Evolutionary conservation across 768 basidiomycete species (phyloP).

Genomic region (Chalciporus chontae): DNA sequence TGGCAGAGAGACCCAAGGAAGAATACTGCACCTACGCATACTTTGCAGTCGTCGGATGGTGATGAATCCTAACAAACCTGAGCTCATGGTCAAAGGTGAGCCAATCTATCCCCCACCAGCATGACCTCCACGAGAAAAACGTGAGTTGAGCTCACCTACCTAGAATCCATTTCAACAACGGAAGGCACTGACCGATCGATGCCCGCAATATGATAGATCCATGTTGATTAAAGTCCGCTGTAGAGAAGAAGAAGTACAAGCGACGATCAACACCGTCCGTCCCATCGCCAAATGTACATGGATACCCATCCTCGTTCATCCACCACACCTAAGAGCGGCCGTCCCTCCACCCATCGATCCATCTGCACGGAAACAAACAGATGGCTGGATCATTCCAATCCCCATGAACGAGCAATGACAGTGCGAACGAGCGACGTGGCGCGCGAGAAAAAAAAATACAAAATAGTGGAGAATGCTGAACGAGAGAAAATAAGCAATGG

Average conservation of each 20-base stretch:
- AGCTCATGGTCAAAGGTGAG: no score
- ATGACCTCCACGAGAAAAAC: background rate
- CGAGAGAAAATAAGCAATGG: constrained; percentile 26
- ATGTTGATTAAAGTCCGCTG: constrained; percentile 15
- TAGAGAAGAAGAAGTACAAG: constrained; percentile 19
- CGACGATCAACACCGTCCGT: constrained; percentile 15
- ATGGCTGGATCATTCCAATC: background rate
- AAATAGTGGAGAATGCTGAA: constrained; percentile 13
- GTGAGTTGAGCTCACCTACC: background rate
- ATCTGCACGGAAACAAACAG: background rate
- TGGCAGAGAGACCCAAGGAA: no score
- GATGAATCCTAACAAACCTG: background rate
- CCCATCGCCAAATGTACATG: constrained; percentile 1
- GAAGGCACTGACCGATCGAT: background rate
- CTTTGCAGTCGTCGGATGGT: background rate
- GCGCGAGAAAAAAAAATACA: constrained; percentile 9
- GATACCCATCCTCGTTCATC: background rate
- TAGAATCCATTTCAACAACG: background rate
- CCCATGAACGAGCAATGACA: constrained; percentile 4
- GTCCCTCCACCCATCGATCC: background rate
- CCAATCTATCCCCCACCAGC: no score
- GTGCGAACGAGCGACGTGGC: constrained; percentile 1
- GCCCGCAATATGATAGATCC: constrained; percentile 11
- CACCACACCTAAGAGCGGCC: background rate
- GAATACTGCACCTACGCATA: background rate